Evolutionary conservation across 163 green algal species (phyloP).

Genomic region (Smithsoniella earleae): DNA sequence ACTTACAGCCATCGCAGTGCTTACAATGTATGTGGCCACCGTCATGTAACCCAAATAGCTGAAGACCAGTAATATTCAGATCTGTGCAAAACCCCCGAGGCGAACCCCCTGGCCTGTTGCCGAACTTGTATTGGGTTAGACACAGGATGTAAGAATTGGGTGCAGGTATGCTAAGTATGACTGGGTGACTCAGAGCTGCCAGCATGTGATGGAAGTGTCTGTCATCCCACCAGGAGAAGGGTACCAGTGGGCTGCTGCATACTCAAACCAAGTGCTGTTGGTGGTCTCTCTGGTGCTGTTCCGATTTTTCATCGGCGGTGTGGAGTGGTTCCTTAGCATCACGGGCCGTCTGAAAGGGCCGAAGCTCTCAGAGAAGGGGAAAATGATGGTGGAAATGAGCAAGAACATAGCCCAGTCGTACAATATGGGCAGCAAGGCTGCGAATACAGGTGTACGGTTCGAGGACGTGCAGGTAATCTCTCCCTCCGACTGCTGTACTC

Average conservation of each 20-base stretch:
- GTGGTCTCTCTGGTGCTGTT: conserved; percentile 16
- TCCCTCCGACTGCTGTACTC: too few species aligned
- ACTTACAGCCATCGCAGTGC: too few species aligned
- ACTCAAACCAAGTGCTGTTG: conserved; percentile 28
- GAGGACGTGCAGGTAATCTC: conserved; percentile 14
- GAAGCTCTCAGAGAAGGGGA: conserved; percentile 30
- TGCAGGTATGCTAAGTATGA: conserved; percentile 27
- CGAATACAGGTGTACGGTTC: conserved; percentile 4
- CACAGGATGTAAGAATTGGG: background rate
- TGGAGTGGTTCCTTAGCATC: conserved; percentile 13
- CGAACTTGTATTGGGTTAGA: too few species aligned
- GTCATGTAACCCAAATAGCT: too few species aligned
- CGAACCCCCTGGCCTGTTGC: too few species aligned
- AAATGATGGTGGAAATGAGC: conserved; percentile 29
- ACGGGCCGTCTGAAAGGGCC: conserved; percentile 8
- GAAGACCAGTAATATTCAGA: too few species aligned
- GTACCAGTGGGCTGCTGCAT: conserved; percentile 23
- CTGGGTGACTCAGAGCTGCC: conserved; percentile 31
- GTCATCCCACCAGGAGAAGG: conserved; percentile 14
- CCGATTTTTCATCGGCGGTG: conserved; percentile 7
- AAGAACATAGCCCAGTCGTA: conserved; percentile 18
- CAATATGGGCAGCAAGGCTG: conserved; percentile 4
- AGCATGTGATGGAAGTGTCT: conserved; percentile 29
- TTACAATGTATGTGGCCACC: too few species aligned
- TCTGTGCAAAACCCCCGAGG: too few species aligned